phyloP scores from a whole-genome alignment of 139 green algal species.

The Nannochloris sp. region DNA sequence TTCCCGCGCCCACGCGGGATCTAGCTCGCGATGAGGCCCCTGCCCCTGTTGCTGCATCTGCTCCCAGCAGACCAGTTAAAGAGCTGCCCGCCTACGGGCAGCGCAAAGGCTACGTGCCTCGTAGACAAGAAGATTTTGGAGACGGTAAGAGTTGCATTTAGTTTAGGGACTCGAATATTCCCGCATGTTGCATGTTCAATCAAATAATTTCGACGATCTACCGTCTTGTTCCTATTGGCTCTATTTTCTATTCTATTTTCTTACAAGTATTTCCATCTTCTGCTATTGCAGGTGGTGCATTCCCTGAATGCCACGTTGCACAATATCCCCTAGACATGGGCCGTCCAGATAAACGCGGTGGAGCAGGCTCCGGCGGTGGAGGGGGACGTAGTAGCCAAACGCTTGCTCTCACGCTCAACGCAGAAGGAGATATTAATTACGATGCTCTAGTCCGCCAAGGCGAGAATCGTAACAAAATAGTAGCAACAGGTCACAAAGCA shows the following conservation, averaged over 20 bases:
- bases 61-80: not conserved
- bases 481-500: conserved; percentile 65
- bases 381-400: conserved; percentile 31
- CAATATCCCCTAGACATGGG: conserved; percentile 95
- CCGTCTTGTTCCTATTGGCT: too few species aligned
- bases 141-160: conserved; percentile 67
- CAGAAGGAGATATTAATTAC: conserved; percentile 74
- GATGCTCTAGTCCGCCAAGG: conserved; percentile 80
- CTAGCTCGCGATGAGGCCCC: not conserved
- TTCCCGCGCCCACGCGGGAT: conserved; percentile 9
- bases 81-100: conserved; percentile 66
- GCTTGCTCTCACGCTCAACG: conserved; percentile 67
- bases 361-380: conserved; percentile 12
- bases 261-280: not conserved
- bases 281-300: conserved; percentile 46
- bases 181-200: not conserved
- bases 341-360: conserved; percentile 33
- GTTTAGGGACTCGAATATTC: too few species aligned
- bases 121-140: conserved; percentile 73
- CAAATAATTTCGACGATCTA: too few species aligned
- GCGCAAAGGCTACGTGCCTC: conserved; percentile 64
- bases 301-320: conserved; percentile 81
- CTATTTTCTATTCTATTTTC: too few species aligned
- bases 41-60: not conserved
- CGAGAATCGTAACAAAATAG: conserved; percentile 57